Evolutionary conservation across 2,329 filamentous ascomycete species (phyloP).

Genomic region (Ophiognomonia clavigignenti-juglandacearum): DNA sequence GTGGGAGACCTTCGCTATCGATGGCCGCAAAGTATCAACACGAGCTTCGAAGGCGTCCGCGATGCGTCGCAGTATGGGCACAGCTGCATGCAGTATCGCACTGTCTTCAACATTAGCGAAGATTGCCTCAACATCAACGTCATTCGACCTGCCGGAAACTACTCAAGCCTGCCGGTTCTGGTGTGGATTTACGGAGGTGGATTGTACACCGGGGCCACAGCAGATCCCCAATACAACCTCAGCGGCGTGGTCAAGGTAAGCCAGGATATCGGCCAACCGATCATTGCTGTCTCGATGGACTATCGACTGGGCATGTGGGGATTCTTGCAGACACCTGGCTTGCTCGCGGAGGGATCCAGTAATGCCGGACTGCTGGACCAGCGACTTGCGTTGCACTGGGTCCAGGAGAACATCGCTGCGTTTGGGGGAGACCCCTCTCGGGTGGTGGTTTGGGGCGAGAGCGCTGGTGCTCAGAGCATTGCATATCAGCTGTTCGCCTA

Average conservation of each 20-base stretch:
- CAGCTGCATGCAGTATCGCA: constrained; percentile 42
- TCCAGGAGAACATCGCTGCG: constrained; percentile 47
- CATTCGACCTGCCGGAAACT: constrained; percentile 32
- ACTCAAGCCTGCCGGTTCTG: constrained; percentile 33
- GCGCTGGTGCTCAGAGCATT: constrained; percentile 35
- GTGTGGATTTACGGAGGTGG: constrained; percentile 59
- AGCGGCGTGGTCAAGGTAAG: constrained; percentile 54
- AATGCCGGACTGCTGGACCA: constrained; percentile 48
- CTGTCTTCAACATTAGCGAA: constrained; percentile 38
- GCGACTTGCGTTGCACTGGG: constrained; percentile 43
- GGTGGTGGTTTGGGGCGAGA: constrained; percentile 46
- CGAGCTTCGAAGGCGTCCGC: constrained; percentile 32
- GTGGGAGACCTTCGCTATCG: constrained; percentile 30
- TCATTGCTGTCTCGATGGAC: constrained; percentile 50
- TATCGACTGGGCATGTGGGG: constrained; percentile 50
- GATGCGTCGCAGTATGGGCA: constrained; percentile 37
- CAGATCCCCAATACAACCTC: constrained; percentile 58
- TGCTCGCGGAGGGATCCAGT: constrained; percentile 37
- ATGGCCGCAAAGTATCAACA: constrained; percentile 32
- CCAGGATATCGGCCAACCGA: constrained; percentile 44
- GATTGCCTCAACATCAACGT: constrained; percentile 42
- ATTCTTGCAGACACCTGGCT: constrained; percentile 42
- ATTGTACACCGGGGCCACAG: constrained; percentile 42
- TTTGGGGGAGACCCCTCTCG: constrained; percentile 44
- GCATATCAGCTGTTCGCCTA: constrained; percentile 49